phyloP scores from a whole-genome alignment of 176 grass and related monocot species.

The Rhipidocladum racemiflorum region DNA sequence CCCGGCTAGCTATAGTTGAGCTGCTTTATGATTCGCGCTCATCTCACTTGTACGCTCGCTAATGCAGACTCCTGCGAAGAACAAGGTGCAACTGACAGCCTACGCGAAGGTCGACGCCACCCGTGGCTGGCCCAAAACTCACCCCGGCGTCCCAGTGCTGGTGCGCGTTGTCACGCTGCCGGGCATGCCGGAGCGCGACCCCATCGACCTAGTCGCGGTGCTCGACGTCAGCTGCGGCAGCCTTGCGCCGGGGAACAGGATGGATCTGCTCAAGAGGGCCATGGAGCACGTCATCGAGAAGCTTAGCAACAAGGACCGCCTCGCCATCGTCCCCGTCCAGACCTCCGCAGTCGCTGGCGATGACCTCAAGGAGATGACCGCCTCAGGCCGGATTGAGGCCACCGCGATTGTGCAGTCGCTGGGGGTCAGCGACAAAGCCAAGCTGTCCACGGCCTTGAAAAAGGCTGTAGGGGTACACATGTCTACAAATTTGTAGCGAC shows the following conservation, averaged over 20 bases:
- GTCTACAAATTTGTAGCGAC: too few species aligned
- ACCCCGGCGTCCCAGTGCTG: background rate
- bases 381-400: accelerated
- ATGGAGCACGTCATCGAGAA: background rate
- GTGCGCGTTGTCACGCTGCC: background rate
- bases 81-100: background rate
- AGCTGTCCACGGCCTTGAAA: too few species aligned
- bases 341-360: background rate
- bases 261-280: background rate
- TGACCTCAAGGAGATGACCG: background rate
- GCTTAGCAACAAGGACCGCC: background rate
- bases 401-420: background rate
- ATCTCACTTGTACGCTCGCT: background rate
- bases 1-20: background rate
- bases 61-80: background rate
- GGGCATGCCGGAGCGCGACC: background rate
- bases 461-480: too few species aligned
- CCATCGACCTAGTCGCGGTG: background rate
- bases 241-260: background rate
- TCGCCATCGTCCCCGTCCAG: background rate
- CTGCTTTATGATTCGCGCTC: background rate
- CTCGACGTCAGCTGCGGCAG: background rate
- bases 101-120: background rate
- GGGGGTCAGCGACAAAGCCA: too few species aligned
- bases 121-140: background rate